Percentiles rank a stretch among this genome's conserved stretches.
phyloP scores from a whole-genome alignment of 2,329 filamentous ascomycete genomes.

The Monilinia fructicola region DNA sequence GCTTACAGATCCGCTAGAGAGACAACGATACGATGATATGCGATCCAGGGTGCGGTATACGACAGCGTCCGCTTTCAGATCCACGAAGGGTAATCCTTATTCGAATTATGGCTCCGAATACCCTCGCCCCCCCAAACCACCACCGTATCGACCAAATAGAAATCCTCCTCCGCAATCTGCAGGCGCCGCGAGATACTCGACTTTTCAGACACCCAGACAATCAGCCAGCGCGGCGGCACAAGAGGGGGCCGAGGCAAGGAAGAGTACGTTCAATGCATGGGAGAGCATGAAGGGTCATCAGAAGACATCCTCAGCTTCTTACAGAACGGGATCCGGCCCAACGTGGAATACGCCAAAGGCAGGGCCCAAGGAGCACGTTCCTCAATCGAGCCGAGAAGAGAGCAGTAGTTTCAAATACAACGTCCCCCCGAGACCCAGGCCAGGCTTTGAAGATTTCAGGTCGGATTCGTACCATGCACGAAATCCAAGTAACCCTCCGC shows the following conservation, averaged over 20 bases:
- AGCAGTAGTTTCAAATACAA: slow-evolving; percentile 30
- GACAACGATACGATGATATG: slow-evolving; percentile 40
- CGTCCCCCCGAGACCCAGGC: slow-evolving; percentile 28
- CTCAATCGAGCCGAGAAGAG: slow-evolving; percentile 33
- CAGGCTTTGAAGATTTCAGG: slow-evolving; percentile 32
- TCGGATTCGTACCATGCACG: slow-evolving; percentile 27
- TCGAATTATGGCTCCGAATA: slow-evolving; percentile 38
- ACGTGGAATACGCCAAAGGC: slow-evolving; percentile 30
- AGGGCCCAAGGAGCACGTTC: slow-evolving; percentile 31
- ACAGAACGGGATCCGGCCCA: slow-evolving; percentile 27
- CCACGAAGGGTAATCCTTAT: slow-evolving; percentile 40
- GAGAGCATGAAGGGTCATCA: slow-evolving; percentile 36
- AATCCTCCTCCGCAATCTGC: slow-evolving; percentile 36
- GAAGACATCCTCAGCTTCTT: slow-evolving; percentile 12
- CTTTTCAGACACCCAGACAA: slow-evolving; percentile 36
- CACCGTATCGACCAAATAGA: slow-evolving; percentile 30
- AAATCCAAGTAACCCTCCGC: slow-evolving; percentile 31
- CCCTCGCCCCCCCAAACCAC: slow-evolving; percentile 38
- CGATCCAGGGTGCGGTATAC: slow-evolving; percentile 33
- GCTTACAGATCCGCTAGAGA: slow-evolving; percentile 46
- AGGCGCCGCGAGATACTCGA: slow-evolving; percentile 38
- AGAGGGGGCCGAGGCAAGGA: slow-evolving; percentile 38
- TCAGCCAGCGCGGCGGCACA: slow-evolving; percentile 35
- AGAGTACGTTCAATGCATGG: slow-evolving; percentile 39
- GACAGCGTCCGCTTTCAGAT: slow-evolving; percentile 29